Evolutionary conservation across 2,329 filamentous ascomycete species (phyloP), one percentile per base, ranked within the genome.

Genomic region (Metarhizium humberi): DNA sequence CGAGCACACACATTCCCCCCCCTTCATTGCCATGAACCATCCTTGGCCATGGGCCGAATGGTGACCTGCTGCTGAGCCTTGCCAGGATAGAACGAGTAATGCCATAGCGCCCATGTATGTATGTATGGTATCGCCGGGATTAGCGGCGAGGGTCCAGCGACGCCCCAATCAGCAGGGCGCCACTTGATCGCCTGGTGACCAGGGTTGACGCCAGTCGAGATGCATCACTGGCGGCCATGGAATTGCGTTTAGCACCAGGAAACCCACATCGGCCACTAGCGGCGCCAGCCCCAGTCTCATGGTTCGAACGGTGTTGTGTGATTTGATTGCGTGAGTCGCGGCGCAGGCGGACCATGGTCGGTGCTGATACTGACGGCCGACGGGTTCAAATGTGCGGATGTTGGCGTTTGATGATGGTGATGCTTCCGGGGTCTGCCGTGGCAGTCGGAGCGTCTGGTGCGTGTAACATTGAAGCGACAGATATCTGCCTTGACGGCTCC

Each of bases 91-190:
- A 25, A 32, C 16, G 47, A 45, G 7, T 34, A 34, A 34, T 34
- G 32, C 32, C 32, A 11, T 34, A 34, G 32, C 32, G 10, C 32
- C 7, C 32, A 34, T 16, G 38, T 40, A 40, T 40, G 38, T 13
- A 40, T 16, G 38, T 40, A 16, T 34, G 32, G 6, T 43, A 43
- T 14, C 40, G 40, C 40, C 40, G 13, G 18, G 43, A 46, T 46
- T 14, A 20, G 43, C 43, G 29, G 43, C 18, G 43, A 46, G 48
- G 29, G 29, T 49, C 30, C 20, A 14, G 30, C 46, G 13, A 18
- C 16, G 30, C 32, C 51, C 55, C 48, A 56, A 56, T 56, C 55
- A 53, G 55, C 51, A 54, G 51, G 47, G 51, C 51, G 51, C 47
- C 38, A 20, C 51, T 51, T 40, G n/a, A 56, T 54, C 55, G 51